Conservation (phyloP, 495 filamentous ascomycete genomes). For the Cetradonia linearis region DNA sequence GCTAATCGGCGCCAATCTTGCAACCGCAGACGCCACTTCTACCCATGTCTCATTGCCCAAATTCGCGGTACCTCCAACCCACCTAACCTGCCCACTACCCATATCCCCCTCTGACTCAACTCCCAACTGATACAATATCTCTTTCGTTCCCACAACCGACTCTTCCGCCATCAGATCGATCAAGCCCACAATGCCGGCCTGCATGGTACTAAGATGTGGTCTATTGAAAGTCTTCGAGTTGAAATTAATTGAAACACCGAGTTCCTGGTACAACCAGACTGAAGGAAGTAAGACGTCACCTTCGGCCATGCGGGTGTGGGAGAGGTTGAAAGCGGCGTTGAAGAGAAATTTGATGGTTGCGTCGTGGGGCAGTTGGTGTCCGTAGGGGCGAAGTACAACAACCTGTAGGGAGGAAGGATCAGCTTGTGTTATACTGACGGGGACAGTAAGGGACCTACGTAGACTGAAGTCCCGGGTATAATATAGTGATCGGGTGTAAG, state of each 20-base stretch:
- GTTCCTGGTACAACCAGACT: background rate
- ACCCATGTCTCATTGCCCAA: background rate
- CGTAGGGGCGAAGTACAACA: background rate
- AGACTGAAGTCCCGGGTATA: slow-evolving; percentile 1
- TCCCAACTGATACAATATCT: background rate
- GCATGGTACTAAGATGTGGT: background rate
- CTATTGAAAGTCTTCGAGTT: background rate
- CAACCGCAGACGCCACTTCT: background rate
- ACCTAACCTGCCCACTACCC: background rate
- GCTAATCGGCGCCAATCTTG: background rate
- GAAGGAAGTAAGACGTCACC: background rate
- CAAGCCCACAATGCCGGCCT: slow-evolving; percentile 1
- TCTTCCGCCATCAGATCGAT: slow-evolving; percentile 5
- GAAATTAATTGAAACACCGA: background rate
- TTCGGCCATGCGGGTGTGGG: background rate
- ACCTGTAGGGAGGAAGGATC: background rate
- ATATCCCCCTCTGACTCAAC: background rate
- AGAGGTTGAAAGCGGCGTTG: background rate
- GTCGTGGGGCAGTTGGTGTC: background rate
- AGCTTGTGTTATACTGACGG: background rate
- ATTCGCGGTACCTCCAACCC: background rate
- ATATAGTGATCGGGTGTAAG: background rate
- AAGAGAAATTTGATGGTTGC: background rate
- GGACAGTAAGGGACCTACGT: background rate
- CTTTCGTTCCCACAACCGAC: background rate